A percentile compares a stretch with the other conserved stretches of the same genome.
Evolutionary conservation across 164 flowering plant genomes (phyloP).

Genomic region (grape (Vitis vinifera)): DNA sequence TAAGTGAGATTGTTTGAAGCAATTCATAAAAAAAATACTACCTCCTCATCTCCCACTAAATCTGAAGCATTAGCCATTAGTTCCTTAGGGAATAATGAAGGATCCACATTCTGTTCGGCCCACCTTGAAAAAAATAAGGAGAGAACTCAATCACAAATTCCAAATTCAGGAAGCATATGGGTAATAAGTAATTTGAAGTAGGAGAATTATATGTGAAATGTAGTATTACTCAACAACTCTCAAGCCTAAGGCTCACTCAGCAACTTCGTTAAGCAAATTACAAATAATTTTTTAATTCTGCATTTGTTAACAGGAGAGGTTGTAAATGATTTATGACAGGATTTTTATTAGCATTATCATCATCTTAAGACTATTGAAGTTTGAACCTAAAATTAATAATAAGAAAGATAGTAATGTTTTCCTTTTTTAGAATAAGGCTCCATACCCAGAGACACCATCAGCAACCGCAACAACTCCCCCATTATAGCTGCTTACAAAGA

Average conservation of each 20-base stretch:
- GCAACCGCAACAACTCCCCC: conserved; percentile 90
- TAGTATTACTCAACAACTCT: not conserved
- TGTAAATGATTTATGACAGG: too few species aligned
- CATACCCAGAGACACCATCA: conserved; percentile 97
- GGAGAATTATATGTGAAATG: not conserved
- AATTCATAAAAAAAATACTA: conserved; percentile 10
- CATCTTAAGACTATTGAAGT: too few species aligned
- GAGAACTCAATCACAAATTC: too few species aligned
- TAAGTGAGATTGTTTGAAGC: not conserved
- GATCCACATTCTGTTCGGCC: conserved; percentile 87
- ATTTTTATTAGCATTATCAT: too few species aligned
- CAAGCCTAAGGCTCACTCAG: too few species aligned
- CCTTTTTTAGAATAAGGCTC: not conserved
- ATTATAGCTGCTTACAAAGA: conserved; percentile 62
- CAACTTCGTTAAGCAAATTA: not conserved
- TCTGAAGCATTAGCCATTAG: conserved; percentile 66
- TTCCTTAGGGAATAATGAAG: conserved; percentile 74
- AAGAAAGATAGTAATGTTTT: not conserved
- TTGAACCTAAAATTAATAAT: not conserved
- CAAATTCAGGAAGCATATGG: not conserved
- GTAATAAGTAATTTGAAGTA: not conserved
- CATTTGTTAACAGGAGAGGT: too few species aligned
- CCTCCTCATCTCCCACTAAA: conserved; percentile 69
- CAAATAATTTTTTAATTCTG: too few species aligned
- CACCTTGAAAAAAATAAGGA: conserved; percentile 47